A percentile compares a stretch with the other conserved stretches of the same genome.
Evolutionary conservation across 164 flowering plant species (phyloP).

Genomic region (Nymphaea colorata): DNA sequence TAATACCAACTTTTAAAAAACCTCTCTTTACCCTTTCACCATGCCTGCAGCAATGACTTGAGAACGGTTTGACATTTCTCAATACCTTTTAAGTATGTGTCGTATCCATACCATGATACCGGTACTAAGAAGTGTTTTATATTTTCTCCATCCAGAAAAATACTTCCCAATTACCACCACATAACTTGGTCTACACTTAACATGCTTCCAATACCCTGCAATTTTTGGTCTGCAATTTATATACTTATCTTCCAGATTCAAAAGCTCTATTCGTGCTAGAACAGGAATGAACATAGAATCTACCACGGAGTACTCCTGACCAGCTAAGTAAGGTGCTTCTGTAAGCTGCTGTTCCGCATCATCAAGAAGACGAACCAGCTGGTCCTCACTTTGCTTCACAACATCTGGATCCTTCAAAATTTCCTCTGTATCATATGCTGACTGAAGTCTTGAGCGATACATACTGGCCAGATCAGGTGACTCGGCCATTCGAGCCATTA

Average conservation of each 20-base stretch:
- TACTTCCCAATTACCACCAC: slow-evolving; percentile 64
- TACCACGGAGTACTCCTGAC: slow-evolving; percentile 73
- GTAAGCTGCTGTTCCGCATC: slow-evolving; percentile 54
- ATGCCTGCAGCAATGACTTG: not conserved
- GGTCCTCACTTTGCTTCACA: slow-evolving; percentile 38
- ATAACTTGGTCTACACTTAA: slow-evolving; percentile 64
- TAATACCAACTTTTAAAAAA: too few relatives aligned
- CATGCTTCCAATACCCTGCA: slow-evolving; percentile 53
- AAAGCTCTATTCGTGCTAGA: slow-evolving; percentile 46
- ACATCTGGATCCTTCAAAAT: slow-evolving; percentile 41
- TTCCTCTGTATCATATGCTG: slow-evolving; percentile 67
- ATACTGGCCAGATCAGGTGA: slow-evolving; percentile 70
- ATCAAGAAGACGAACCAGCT: slow-evolving; percentile 56
- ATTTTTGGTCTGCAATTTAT: slow-evolving; percentile 47
- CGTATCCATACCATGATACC: slow-evolving; percentile 53
- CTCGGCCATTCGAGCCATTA: slow-evolving; percentile 86
- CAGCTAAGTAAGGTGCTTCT: slow-evolving; percentile 45
- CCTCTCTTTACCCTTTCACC: not conserved
- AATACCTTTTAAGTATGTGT: slow-evolving; percentile 48
- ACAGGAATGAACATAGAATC: slow-evolving; percentile 73
- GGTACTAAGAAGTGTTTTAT: slow-evolving; percentile 55
- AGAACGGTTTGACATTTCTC: not conserved
- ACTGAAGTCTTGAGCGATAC: slow-evolving; percentile 68
- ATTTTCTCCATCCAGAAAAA: slow-evolving; percentile 78
- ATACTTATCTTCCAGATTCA: slow-evolving; percentile 62